Evolutionary conservation across 345 rosid genomes (phyloP), one percentile per base, ranked within the genome.

Genomic region (Theobroma cacao): DNA sequence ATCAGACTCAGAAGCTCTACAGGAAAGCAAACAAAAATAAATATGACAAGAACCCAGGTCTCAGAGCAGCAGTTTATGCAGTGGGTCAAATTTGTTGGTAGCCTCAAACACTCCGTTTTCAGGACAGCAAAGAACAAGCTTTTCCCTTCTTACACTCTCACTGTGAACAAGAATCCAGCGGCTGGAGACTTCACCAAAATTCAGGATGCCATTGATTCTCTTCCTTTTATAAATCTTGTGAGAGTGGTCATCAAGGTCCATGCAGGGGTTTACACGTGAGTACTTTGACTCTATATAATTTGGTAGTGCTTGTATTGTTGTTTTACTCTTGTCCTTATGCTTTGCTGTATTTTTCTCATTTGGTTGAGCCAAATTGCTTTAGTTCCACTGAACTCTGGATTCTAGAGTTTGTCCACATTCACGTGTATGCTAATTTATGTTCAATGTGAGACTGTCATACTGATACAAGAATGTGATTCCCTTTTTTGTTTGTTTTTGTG

Each of bases 251-350:
- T 96, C 91, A 96, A 89, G 84, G 91, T 96, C 79, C 94, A 91
- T 79, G 89, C 99, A 69, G 99, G 99, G 33, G 91, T 92, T 83
- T 96, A 96, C 93, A 90, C 77, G 99, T 96, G 84, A 86, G 98
- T 86, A 52, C 31, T 33, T 60, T 17, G 14, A 1, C 20, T 3
- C 11, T 66, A 15, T 52, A 45, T 31, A 48, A 22, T 20, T 5
- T 24, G n/a, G 28, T 36, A 36, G 71, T 20, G 3, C 50, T 67
- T 62, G 17, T 65, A 36, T 69, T 65, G 12, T 63, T 9, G 18
- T 67, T 36, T 14, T 50, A 28, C 64, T 53, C 58, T 68, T 70
- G 62, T 67, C 52, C 41, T 72, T 43, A 7, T 50, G 48, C 7
- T 65, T 36, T 18, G 18, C 15, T 63, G 17, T 68, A 36, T 65